phyloP scores from a whole-genome alignment of 2,329 filamentous ascomycete genomes.

The Coniochaeta hoffmannii region DNA sequence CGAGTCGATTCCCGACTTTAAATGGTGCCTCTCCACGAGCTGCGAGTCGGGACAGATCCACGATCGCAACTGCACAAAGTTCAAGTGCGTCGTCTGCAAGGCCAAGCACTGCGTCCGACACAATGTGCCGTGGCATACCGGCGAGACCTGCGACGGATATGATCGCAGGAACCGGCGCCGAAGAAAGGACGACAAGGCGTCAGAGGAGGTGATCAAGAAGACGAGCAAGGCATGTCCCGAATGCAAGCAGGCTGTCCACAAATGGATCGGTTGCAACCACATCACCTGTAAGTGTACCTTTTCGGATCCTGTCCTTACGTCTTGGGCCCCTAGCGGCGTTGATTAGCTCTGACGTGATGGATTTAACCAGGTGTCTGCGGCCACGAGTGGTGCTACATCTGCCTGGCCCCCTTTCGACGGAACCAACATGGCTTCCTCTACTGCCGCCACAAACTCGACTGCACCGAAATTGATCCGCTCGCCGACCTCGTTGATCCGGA shows the following conservation, averaged over 20 bases:
- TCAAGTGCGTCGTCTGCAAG: slow-evolving; percentile 25
- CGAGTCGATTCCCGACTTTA: slow-evolving; percentile 21
- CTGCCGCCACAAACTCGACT: slow-evolving; percentile 23
- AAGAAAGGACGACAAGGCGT: slow-evolving; percentile 22
- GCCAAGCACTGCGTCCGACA: slow-evolving; percentile 25
- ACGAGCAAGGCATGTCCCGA: slow-evolving; percentile 26
- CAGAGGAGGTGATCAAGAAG: slow-evolving; percentile 23
- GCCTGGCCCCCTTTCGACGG: slow-evolving; percentile 20
- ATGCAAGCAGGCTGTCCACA: slow-evolving; percentile 26
- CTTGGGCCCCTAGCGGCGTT: background rate
- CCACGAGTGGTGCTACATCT: slow-evolving; percentile 33
- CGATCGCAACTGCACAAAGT: slow-evolving; percentile 19
- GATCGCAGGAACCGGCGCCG: slow-evolving; percentile 21
- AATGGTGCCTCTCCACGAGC: slow-evolving; percentile 27
- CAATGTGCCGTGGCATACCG: slow-evolving; percentile 27
- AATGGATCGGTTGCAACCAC: slow-evolving; percentile 30
- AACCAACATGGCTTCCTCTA: slow-evolving; percentile 19
- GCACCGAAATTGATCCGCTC: slow-evolving; percentile 18
- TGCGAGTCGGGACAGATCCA: slow-evolving; percentile 31
- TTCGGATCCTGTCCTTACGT: background rate
- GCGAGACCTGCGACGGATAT: slow-evolving; percentile 28
- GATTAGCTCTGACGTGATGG: slow-evolving; percentile 10
- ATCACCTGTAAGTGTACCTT: slow-evolving; percentile 26
- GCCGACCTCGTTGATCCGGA: slow-evolving; percentile 11
- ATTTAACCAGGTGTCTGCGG: slow-evolving; percentile 18